Percentiles rank a stretch among this genome's conserved stretches.
phyloP scores from a whole-genome alignment of 2,329 filamentous ascomycete species.

The Verticillium tricorpus region DNA sequence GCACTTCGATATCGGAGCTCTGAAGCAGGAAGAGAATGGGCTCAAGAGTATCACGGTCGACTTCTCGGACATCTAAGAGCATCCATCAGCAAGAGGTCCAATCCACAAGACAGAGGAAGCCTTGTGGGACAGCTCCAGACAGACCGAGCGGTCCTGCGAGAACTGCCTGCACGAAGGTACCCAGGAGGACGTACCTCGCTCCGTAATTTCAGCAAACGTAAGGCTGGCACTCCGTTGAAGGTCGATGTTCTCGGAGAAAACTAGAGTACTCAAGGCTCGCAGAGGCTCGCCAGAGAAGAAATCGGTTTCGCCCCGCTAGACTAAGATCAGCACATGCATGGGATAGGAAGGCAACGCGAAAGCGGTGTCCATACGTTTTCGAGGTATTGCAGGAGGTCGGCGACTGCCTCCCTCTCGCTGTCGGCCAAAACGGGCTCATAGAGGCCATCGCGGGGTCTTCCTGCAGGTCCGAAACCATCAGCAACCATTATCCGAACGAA shows the following conservation, averaged over 20 bases:
- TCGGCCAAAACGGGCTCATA: conserved; percentile 89
- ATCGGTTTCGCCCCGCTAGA: conserved; percentile 88
- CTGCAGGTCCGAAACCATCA: conserved; percentile 31
- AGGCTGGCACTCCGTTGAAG: conserved; percentile 94
- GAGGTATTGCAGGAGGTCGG: conserved; percentile 89
- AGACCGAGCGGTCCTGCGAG: background rate
- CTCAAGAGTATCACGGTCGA: conserved; percentile 90
- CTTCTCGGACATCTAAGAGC: conserved; percentile 84
- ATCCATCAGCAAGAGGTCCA: conserved; percentile 8
- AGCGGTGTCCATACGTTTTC: conserved; percentile 69
- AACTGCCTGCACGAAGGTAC: background rate
- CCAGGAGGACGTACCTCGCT: conserved; percentile 64
- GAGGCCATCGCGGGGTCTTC: conserved; percentile 73
- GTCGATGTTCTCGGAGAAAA: conserved; percentile 98
- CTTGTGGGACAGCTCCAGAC: background rate
- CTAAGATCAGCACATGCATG: conserved; percentile 21
- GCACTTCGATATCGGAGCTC: conserved; percentile 94
- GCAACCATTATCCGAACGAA: conserved; percentile 20
- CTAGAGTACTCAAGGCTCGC: conserved; percentile 86
- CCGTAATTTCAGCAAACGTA: conserved; percentile 98
- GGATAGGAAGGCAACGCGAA: background rate
- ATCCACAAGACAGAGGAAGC: conserved; percentile 1
- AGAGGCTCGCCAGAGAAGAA: conserved; percentile 97
- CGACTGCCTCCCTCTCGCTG: conserved; percentile 93
- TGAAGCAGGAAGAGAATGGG: conserved; percentile 94